Evolutionary conservation across 306 rosid species (phyloP), one percentile per base, ranked within the genome.

Genomic region (Luffa acutangula): DNA sequence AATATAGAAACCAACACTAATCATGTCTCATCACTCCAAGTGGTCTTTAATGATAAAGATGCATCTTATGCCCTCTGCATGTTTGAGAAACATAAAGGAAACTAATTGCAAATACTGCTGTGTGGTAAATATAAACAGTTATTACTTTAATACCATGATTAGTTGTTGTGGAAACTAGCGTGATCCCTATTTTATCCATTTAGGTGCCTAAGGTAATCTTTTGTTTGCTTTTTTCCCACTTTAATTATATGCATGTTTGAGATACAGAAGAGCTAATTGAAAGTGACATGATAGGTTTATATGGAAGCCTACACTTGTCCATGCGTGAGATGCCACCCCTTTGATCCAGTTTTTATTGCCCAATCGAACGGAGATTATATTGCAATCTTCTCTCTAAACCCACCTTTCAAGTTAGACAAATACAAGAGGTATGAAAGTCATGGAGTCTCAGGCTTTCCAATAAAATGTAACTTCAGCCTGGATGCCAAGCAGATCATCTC

Each of bases 241-340:
- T 75, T 8, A 25, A 51, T 75, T 75, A 53, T 75, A 53, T 52
- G 58, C 64, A 52, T 34, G 11, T 34, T 51, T 74, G 62, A 14
- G 62, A 33, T 41, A 58, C 12, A 42, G 41, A 33, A 57, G 54
- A 21, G 71, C 80, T 77, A 43, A 77, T 77, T 41, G 67, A 77
- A 41, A 58, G 53, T n/a, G 45, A 31, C 20, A 65, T 12, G 21
- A 78, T 91, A 96, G 96, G 93, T 96, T 46, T 96, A 91, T 73
- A 97, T 88, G 66, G 99, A 95, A 88, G 99, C 97, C 79, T 95
- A 85, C 71, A 92, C 97, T 21, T 95, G 97, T 82, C 97, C 98
- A 36, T 86, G 90, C 65, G 87, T 95, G 75, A 87, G 92, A 82
- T 37, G 76, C 85, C 98, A 91, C 85, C 95, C 93, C 33, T 85